phyloP scores from a whole-genome alignment of 352 stramenopile species.

The Phytophthora meadii region DNA sequence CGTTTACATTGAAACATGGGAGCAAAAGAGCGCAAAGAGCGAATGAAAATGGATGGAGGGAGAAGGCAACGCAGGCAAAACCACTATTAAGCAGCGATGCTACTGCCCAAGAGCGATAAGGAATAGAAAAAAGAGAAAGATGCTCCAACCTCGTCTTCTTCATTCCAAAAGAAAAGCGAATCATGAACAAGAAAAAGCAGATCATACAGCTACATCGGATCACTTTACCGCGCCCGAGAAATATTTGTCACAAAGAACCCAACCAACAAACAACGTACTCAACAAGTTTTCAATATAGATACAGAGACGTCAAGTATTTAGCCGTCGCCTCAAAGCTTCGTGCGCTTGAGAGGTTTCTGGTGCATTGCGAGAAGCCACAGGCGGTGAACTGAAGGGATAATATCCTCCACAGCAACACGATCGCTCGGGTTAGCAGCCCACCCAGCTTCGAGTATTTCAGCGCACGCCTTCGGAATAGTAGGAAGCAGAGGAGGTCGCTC shows the following conservation, averaged over 20 bases:
- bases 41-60: too few species aligned
- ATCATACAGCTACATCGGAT: too few species aligned
- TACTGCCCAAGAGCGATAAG: too few species aligned
- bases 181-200: too few species aligned
- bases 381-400: slow-evolving; percentile 79
- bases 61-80: too few species aligned
- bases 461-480: slow-evolving; percentile 73
- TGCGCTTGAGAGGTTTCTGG: slow-evolving; percentile 75
- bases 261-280: slow-evolving; percentile 23
- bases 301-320: slow-evolving; percentile 6
- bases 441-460: slow-evolving; percentile 73
- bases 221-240: too few species aligned
- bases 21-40: too few species aligned
- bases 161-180: too few species aligned
- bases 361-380: slow-evolving; percentile 82
- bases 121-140: too few species aligned
- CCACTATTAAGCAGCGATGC: too few species aligned
- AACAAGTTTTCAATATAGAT: slow-evolving; percentile 39
- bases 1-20: too few species aligned
- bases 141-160: too few species aligned
- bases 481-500: slow-evolving; percentile 76
- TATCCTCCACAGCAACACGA: slow-evolving; percentile 75
- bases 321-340: slow-evolving; percentile 45
- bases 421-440: slow-evolving; percentile 79
- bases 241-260: slow-evolving; percentile 4